phyloP scores from a whole-genome alignment of 139 green algal species.

The Yamagishiella unicocca region DNA sequence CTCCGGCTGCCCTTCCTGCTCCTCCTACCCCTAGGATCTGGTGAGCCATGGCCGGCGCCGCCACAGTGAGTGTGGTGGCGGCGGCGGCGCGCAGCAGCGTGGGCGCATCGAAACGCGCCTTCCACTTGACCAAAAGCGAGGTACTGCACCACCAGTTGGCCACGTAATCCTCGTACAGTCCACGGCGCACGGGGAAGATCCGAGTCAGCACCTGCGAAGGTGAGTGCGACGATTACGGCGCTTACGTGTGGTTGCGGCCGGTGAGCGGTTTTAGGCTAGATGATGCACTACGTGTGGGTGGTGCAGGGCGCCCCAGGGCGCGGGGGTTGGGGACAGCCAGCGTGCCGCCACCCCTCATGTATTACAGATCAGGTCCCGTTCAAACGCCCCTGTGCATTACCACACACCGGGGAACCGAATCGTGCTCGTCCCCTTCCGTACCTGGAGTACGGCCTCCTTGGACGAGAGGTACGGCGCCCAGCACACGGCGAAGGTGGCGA shows the following conservation, averaged over 20 bases:
- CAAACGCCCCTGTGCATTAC: too few relatives aligned
- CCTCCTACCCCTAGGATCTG: slow-evolving; percentile 54
- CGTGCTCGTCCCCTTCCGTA: slow-evolving; percentile 5
- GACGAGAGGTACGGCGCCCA: slow-evolving; percentile 88
- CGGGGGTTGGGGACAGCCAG: too few relatives aligned
- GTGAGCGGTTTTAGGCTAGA: too few relatives aligned
- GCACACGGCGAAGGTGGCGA: slow-evolving; percentile 75
- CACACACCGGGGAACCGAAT: too few relatives aligned
- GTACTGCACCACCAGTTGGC: slow-evolving; percentile 97
- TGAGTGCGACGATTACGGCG: too few relatives aligned
- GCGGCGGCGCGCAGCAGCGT: slow-evolving; percentile 34
- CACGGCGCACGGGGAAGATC: slow-evolving; percentile 88
- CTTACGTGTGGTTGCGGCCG: too few relatives aligned
- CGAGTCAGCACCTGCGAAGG: slow-evolving; percentile 70
- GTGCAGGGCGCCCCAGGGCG: too few relatives aligned
- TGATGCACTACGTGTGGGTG: too few relatives aligned
- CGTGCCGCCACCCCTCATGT: too few relatives aligned
- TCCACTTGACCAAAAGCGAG: slow-evolving; percentile 92
- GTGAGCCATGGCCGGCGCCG: slow-evolving; percentile 76
- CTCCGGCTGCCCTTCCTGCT: background rate
- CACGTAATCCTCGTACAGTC: slow-evolving; percentile 98
- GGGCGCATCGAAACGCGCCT: slow-evolving; percentile 27
- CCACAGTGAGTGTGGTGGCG: slow-evolving; percentile 72
- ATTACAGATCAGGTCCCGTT: too few relatives aligned
- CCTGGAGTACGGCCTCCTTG: slow-evolving; percentile 48